Evolutionary conservation across 805 yeast species (phyloP).

Genomic region (Ogataea zsoltii): DNA sequence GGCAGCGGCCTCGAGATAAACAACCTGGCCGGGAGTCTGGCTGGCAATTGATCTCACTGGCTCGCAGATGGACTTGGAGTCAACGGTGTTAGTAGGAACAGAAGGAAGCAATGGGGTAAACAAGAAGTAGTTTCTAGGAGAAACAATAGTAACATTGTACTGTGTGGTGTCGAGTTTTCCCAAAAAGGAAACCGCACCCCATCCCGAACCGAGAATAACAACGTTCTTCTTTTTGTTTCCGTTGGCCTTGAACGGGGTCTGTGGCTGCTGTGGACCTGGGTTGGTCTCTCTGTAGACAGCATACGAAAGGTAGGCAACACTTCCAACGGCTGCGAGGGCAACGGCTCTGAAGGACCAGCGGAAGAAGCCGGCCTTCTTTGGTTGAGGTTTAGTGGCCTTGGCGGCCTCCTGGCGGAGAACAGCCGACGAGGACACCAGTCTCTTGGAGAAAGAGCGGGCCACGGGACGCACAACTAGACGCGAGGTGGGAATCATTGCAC

Average conservation of each 20-base stretch:
- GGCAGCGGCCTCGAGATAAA: slow-evolving; percentile 88
- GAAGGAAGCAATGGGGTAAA: slow-evolving; percentile 96
- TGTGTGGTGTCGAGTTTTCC: slow-evolving; percentile 81
- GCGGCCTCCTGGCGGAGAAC: slow-evolving; percentile 4
- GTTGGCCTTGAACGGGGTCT: slow-evolving; percentile 42
- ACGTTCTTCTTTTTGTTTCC: slow-evolving; percentile 67
- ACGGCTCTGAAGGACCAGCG: slow-evolving; percentile 48
- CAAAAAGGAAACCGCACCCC: slow-evolving; percentile 87
- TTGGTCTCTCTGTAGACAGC: slow-evolving; percentile 60
- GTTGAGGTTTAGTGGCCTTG: slow-evolving; percentile 9
- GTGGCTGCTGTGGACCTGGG: slow-evolving; percentile 62
- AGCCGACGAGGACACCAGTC: slow-evolving; percentile 10
- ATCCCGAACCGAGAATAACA: slow-evolving; percentile 84
- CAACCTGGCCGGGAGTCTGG: slow-evolving; percentile 67
- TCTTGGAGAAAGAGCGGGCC: slow-evolving; percentile 7
- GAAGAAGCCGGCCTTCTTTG: slow-evolving; percentile 31
- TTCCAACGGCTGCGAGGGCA: slow-evolving; percentile 47
- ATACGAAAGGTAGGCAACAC: slow-evolving; percentile 60
- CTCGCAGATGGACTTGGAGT: slow-evolving; percentile 86
- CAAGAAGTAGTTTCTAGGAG: slow-evolving; percentile 91
- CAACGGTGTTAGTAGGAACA: slow-evolving; percentile 90
- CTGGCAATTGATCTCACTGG: slow-evolving; percentile 86
- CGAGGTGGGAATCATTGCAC: not conserved
- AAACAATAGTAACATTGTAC: slow-evolving; percentile 85
- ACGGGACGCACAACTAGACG: slow-evolving; percentile 1